Percentiles rank a stretch among this genome's conserved stretches.
Conservation (phyloP, 2,329 filamentous ascomycete genomes). For the Metarhizium brunneum region DNA sequence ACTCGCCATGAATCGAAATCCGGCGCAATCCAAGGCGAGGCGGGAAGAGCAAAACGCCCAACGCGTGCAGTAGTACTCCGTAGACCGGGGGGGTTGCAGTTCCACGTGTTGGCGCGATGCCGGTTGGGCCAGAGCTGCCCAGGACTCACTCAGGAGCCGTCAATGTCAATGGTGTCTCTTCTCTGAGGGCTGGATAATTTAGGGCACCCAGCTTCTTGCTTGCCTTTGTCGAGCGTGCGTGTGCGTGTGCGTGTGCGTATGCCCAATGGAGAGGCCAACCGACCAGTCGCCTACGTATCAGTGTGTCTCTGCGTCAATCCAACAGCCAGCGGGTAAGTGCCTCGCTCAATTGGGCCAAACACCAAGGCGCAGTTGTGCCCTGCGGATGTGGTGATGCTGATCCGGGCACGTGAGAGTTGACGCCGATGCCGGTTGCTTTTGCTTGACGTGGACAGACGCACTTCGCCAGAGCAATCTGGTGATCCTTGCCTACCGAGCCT, state of each 20-base stretch:
- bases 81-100: constrained; percentile 1
- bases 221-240: not conserved
- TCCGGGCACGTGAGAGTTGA: constrained; percentile 6
- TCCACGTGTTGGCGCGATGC: constrained; percentile 6
- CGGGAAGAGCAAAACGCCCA: constrained; percentile 3
- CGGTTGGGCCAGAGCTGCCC: constrained; percentile 1
- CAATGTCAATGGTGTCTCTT: too few species aligned
- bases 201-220: not conserved
- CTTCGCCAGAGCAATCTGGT: not conserved
- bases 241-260: not conserved
- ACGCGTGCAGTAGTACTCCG: constrained; percentile 1
- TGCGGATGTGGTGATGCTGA: constrained; percentile 2
- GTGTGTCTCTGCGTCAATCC: not conserved
- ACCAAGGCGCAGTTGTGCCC: not conserved
- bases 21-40: not conserved
- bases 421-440: constrained; percentile 1
- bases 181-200: too few species aligned
- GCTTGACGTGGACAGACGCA: constrained; percentile 1
- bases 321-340: not conserved
- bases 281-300: not conserved
- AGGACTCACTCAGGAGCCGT: not conserved
- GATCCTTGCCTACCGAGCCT: not conserved
- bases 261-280: not conserved
- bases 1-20: not conserved
- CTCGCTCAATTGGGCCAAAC: not conserved